phyloP scores from a whole-genome alignment of 2,329 filamentous ascomycete species.

The Septoria linicola region DNA sequence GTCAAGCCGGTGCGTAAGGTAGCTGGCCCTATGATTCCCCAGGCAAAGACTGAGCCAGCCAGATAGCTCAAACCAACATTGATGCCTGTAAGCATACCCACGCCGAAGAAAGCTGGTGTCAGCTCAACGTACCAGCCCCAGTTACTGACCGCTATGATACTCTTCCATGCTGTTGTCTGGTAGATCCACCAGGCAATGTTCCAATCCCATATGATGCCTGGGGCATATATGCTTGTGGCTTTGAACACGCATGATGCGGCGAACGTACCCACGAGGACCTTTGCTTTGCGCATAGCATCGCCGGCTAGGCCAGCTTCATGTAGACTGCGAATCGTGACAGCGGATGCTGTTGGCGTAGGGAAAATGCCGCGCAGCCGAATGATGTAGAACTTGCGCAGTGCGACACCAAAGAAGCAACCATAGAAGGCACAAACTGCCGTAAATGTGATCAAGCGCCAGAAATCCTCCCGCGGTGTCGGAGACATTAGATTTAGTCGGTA shows the following conservation, averaged over 20 bases:
- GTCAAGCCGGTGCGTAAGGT: conserved; percentile 53
- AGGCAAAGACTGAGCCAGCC: conserved; percentile 54
- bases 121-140: conserved; percentile 62
- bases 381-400: conserved; percentile 63
- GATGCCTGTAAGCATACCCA: conserved; percentile 57
- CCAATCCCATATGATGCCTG: conserved; percentile 57
- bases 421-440: conserved; percentile 62
- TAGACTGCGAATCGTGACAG: conserved; percentile 62
- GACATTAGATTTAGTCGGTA: conserved; percentile 56
- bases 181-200: conserved; percentile 35
- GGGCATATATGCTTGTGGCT: conserved; percentile 57
- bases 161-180: conserved; percentile 36
- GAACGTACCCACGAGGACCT: conserved; percentile 54
- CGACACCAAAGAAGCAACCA: conserved; percentile 63
- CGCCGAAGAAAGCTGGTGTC: conserved; percentile 61
- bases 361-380: conserved; percentile 61
- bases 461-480: conserved; percentile 54
- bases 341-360: conserved; percentile 59
- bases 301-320: conserved; percentile 53
- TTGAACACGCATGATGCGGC: conserved; percentile 51
- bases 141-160: conserved; percentile 54
- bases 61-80: conserved; percentile 61
- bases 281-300: conserved; percentile 58
- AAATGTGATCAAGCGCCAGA: conserved; percentile 58
- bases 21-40: conserved; percentile 56